Base-by-base conservation (phyloP, 495 filamentous ascomycete genomes). In the Aspergillus bertholletiae region DNA sequence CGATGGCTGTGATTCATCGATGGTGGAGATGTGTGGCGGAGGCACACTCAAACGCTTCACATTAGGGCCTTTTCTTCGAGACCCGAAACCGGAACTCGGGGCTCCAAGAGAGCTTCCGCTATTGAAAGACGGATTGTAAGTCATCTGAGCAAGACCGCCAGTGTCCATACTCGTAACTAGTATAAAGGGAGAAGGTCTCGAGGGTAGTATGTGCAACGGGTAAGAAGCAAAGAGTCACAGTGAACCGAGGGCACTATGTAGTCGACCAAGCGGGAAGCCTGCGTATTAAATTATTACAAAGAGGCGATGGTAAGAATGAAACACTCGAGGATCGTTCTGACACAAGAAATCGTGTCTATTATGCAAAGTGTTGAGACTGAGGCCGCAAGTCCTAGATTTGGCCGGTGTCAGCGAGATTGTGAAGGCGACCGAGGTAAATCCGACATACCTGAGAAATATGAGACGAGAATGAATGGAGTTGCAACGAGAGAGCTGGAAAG, bases 101-200 rank as follows among this genome's bases (percentile, higher is more conserved):
- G 88, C 84, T 54, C 86, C 88, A 64, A 94, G 75, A 59, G 78
- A 79, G 56, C 64, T 65, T 68, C 84, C 84, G 75, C 81, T 80
- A 70, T 81, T 77, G 70, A 82, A 80, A 66, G 83, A 77, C 61
- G 77, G 87, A 76, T 88, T 87, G 82, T 93, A 95, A 72, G 90
- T 88, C 95, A 98, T 97, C 80, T 96, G 94, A 92, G 93, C 88
- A 81, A 96, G 90, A 92, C 92, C 91, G 83, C 92, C 94, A 83
- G 92, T 85, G 92, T 96, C 88, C 85, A 96, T 94, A 81, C 88
- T 91, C 88, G 86, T 77, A 54, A 57, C 55, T 59, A 34, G 46
- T 49, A 51, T 56, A 35, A 52, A 52, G 30, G 54, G 62, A 40
- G 59, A 60, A 58, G 52, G 57, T 51, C 53, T 51, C 18, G 17